Evolutionary conservation across 2,329 filamentous ascomycete species (phyloP), one percentile per base, ranked within the genome.

Genomic region (Trichoderma semiorbis): DNA sequence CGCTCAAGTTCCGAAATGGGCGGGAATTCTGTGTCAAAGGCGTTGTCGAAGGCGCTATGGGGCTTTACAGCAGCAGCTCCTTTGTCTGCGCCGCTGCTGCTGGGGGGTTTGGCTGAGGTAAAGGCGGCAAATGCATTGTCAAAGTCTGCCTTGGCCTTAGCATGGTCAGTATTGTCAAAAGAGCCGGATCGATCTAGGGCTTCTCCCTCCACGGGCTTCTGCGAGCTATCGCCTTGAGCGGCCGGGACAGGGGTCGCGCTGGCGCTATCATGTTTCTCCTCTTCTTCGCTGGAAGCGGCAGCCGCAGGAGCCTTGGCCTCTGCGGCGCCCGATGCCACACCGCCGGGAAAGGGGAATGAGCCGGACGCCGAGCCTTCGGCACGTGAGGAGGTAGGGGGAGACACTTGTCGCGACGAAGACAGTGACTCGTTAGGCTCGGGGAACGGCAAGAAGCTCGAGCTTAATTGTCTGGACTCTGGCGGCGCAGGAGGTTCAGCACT

Each of bases 1-100:
- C 90, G 87, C 73, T 93, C 92, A 72, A 98, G 83, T 79, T 95
- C 93, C n/a, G 92, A 91, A 73, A 98, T 97, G 0, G 95, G 96
- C 36, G 96, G 96, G 78, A 98, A 98, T 79, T 98, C 96, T 26
- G 89, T 87, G 78, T 90, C 87, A 76, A 93, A 92, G 69, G 82
- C 84, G 3, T 87, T 80, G 78, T 90, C 87, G 77, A 93, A 92
- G 69, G 82, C 84, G 3, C 87, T 79, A 24, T 84, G 83, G 2
- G 83, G 78, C 73, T 86, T 86, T 47, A 80, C 77, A 12, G 80
- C 78, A n/a, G 80, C 18, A 26, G 57, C n/a, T 60, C 61, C 78
- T 16, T 84, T 84, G 21, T 81, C 80, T 7, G 78, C 73, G 6
- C 80, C 74, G 68, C 80, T 74, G 68, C 83, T 84, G 68, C 83